These are phyloP conservation scores for Calocera cornea DNA, from an alignment of 768 basidiomycete species.

Conservation along the genomic window DNA sequence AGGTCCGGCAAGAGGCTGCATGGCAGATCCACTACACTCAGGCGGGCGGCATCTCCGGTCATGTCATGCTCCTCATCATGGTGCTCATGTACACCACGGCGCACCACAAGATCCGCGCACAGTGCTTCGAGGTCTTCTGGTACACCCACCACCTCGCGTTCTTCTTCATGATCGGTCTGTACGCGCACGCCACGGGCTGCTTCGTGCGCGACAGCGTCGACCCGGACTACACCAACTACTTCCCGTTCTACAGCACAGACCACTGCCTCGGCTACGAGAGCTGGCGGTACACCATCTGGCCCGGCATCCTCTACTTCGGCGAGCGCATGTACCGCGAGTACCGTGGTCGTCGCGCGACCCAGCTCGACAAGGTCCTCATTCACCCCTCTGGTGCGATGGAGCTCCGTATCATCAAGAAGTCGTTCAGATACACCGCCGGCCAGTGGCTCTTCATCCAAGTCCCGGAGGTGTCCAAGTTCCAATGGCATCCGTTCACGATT, in stretches of 20 bases:
- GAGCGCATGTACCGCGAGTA: slow-evolving; percentile 78
- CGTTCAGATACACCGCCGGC: slow-evolving; percentile 80
- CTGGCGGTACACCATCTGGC: slow-evolving; percentile 88
- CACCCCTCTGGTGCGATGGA: slow-evolving; percentile 88
- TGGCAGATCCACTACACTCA: slow-evolving; percentile 79
- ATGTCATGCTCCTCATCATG: slow-evolving; percentile 92
- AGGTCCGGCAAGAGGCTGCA: slow-evolving; percentile 66
- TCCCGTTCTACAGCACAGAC: slow-evolving; percentile 80
- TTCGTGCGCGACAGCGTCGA: slow-evolving; percentile 78
- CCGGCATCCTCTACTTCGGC: slow-evolving; percentile 75
- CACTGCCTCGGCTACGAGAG: slow-evolving; percentile 84
- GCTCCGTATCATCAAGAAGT: slow-evolving; percentile 79
- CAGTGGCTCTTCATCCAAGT: slow-evolving; percentile 88
- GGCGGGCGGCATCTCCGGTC: slow-evolving; percentile 84
- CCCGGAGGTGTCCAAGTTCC: slow-evolving; percentile 66
- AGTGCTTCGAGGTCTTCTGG: slow-evolving; percentile 95
- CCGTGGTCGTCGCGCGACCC: slow-evolving; percentile 62
- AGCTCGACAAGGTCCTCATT: slow-evolving; percentile 71
- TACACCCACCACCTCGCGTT: slow-evolving; percentile 91
- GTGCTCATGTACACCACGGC: slow-evolving; percentile 85
- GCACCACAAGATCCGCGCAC: slow-evolving; percentile 71
- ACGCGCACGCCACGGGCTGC: slow-evolving; percentile 83
- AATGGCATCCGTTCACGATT: slow-evolving; percentile 98
- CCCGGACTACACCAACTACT: slow-evolving; percentile 52
- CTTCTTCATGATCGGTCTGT: slow-evolving; percentile 86